Conservation (phyloP, 2,329 filamentous ascomycete genomes). For the Lachnellula subtilissima region DNA sequence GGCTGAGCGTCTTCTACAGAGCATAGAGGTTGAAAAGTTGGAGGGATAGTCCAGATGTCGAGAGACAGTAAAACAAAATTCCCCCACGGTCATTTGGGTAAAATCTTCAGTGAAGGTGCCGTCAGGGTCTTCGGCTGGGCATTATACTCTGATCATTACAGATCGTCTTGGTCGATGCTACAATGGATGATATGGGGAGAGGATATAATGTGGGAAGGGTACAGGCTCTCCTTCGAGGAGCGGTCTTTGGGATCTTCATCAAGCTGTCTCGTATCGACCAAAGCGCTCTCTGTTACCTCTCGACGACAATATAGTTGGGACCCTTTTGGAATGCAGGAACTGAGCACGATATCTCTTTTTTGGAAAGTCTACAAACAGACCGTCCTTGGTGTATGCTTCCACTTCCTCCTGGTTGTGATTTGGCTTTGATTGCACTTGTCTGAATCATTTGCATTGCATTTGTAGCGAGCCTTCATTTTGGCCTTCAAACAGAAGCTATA, state of each 20-base stretch:
- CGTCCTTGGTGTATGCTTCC: conserved; percentile 24
- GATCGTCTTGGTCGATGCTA: conserved; percentile 48
- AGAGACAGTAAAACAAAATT: conserved; percentile 47
- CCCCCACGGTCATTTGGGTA: conserved; percentile 70
- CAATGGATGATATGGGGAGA: conserved; percentile 28
- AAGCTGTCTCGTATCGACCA: conserved; percentile 23
- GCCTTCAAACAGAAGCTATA: conserved; percentile 36
- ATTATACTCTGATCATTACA: conserved; percentile 57
- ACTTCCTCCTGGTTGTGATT: conserved; percentile 22
- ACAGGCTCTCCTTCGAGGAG: conserved; percentile 39
- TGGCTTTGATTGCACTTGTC: conserved; percentile 46
- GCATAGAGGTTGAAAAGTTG: conserved; percentile 43
- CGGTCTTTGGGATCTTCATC: conserved; percentile 47
- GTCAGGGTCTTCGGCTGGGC: conserved; percentile 67
- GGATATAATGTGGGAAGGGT: conserved; percentile 38
- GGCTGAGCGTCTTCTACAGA: conserved; percentile 48
- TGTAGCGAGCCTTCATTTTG: conserved; percentile 49
- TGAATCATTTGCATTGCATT: conserved; percentile 43
- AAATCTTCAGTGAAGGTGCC: conserved; percentile 72
- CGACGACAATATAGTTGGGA: conserved; percentile 14
- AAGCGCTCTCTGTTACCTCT: conserved; percentile 27
- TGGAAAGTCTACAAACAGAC: conserved; percentile 32
- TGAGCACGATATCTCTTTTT: conserved; percentile 29
- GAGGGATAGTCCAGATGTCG: conserved; percentile 54
- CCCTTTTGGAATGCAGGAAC: conserved; percentile 15